Base-by-base conservation (phyloP, 2,329 filamentous ascomycete species). In the Arthrinium puccinioides region DNA sequence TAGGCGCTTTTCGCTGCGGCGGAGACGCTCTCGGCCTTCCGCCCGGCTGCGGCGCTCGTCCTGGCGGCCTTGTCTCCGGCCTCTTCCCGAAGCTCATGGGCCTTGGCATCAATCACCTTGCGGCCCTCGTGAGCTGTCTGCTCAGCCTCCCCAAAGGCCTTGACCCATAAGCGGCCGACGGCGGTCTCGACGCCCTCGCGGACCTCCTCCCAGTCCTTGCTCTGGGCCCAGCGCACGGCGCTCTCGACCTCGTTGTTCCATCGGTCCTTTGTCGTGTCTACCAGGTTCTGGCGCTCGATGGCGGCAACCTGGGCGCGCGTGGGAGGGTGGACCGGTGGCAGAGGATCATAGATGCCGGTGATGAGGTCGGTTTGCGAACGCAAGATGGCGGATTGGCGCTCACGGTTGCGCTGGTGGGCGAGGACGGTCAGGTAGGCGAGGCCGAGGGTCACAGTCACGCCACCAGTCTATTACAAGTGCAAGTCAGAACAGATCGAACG, bases 201-300 rank as follows among this genome's bases (percentile, higher is more conserved):
- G 37, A 80, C 69, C 36, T 70, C 69, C 33, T 67, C 62, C 82
- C 81, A 87, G 56, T 84, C 75, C 43, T 73, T 78, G 23, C 62
- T 69, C 60, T 87, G 77, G 39, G 77, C 73, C 70, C 76, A 82
- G 41, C 68, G 69, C 38, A 84, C 81, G 36, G 81, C 70, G 43
- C 69, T 68, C 56, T 82, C 74, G 24, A 90, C 61, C 60, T 90
- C 84, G 35, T 72, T 61, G 58, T 92, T 90, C 85, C 85, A 90
- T 42, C 76, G 69, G 52, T 85, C 81, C 66, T 90, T 90, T 50
- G 81, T 70, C 24, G 76, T 66, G 54, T 88, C 83, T 37, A 79
- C 55, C 34, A 84, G 63, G 32, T 70, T 69, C 20, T 71, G 68
- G 44, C 72, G 66, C 48, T 74, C 66, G 36, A 72, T 60, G 25